These are phyloP conservation scores for Ganoderma multipileum DNA, from an alignment of 1,284 basidiomycete species.

Conservation along the genomic window DNA sequence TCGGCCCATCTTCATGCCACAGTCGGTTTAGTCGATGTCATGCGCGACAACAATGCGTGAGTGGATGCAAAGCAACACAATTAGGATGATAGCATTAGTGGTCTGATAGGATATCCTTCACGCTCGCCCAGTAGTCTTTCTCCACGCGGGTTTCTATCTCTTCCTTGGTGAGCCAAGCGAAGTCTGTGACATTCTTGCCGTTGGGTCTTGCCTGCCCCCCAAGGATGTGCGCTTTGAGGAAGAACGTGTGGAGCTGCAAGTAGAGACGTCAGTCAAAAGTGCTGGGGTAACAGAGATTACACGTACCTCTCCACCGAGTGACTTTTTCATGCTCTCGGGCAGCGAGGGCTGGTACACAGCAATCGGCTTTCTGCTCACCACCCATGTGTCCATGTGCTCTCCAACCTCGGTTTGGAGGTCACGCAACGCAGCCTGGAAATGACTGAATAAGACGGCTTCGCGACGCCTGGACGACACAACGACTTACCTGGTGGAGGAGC, in stretches of 20 bases:
- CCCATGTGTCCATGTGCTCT: constrained; percentile 81
- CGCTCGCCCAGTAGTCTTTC: constrained; percentile 73
- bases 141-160: constrained; percentile 77
- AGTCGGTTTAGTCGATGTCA: neutral
- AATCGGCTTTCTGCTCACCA: constrained; percentile 78
- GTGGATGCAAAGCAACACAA: constrained; percentile 21
- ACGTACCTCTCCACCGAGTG: constrained; percentile 35
- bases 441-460: neutral
- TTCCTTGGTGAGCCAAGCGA: constrained; percentile 91
- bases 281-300: neutral
- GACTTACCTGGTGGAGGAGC: constrained; percentile 70
- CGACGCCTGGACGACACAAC: no score
- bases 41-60: constrained; percentile 1
- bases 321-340: constrained; percentile 28
- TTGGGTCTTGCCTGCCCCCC: constrained; percentile 74
- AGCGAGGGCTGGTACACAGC: constrained; percentile 65
- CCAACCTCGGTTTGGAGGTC: constrained; percentile 75
- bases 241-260: constrained; percentile 56
- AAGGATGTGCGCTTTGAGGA: constrained; percentile 86
- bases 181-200: constrained; percentile 65
- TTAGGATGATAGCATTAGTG: constrained; percentile 47
- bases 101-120: constrained; percentile 84
- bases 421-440: constrained; percentile 67
- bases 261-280: neutral
- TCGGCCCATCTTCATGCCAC: neutral